Conservation (phyloP, 805 yeast species). For the Teunomyces barrocoloradensis region DNA sequence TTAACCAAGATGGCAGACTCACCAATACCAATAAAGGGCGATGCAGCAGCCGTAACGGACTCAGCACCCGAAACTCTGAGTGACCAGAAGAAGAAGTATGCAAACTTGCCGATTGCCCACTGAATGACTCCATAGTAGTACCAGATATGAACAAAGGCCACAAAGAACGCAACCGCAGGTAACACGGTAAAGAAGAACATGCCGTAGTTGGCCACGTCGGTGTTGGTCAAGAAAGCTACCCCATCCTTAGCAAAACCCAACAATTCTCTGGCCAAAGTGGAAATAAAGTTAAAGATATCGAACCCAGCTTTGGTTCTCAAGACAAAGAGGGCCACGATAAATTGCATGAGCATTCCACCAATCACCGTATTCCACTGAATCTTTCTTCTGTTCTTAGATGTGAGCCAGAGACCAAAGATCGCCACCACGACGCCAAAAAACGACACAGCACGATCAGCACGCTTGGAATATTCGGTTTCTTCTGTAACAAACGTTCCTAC, state of each 20-base stretch:
- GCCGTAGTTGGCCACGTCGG: conserved; percentile 36
- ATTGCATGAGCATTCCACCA: conserved; percentile 60
- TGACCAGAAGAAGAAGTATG: conserved; percentile 58
- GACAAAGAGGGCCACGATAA: conserved; percentile 57
- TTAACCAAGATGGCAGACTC: conserved; percentile 62
- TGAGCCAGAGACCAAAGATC: conserved; percentile 39
- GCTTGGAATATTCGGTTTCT: conserved; percentile 44
- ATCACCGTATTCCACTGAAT: conserved; percentile 60
- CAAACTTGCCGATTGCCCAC: conserved; percentile 57
- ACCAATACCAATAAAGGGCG: conserved; percentile 67
- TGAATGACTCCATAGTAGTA: conserved; percentile 59
- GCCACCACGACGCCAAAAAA: conserved; percentile 54
- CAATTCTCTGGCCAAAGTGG: conserved; percentile 54
- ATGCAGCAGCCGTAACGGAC: conserved; percentile 63
- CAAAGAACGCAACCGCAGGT: conserved; percentile 64
- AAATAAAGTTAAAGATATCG: conserved; percentile 60
- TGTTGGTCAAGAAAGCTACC: conserved; percentile 54
- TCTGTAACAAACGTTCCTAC: conserved; percentile 54
- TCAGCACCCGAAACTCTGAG: conserved; percentile 62
- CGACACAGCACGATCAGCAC: conserved; percentile 55
- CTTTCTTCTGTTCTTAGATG: conserved; percentile 44
- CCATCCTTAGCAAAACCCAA: conserved; percentile 58
- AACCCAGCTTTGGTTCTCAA: conserved; percentile 58
- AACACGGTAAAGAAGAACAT: conserved; percentile 57
- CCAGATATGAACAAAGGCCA: conserved; percentile 59